Percentiles rank a stretch among this genome's conserved stretches.
phyloP scores from a whole-genome alignment of 495 filamentous ascomycete genomes.

The Xylaria longipes region DNA sequence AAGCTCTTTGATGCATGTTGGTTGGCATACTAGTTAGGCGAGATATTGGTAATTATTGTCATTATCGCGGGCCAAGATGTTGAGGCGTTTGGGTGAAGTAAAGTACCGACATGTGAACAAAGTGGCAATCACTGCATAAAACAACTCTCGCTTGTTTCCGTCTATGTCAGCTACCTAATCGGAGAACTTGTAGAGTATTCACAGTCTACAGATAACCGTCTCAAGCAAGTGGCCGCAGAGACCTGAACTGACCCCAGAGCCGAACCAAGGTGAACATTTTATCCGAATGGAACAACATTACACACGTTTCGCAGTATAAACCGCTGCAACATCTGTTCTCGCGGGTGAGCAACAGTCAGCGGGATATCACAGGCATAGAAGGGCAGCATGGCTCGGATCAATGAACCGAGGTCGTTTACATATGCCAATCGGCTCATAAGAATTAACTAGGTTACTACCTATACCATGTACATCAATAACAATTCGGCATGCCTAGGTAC shows the following conservation, averaged over 20 bases:
- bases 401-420: not conserved
- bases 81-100: not conserved
- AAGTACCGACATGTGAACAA: not conserved
- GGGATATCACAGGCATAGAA: not conserved
- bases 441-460: not conserved
- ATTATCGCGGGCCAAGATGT: not conserved
- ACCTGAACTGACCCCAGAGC: not conserved
- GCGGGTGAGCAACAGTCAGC: not conserved
- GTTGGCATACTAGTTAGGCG: not conserved
- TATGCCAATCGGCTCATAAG: conserved; percentile 7
- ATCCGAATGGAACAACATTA: conserved; percentile 7
- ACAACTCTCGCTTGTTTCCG: not conserved
- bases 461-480: not conserved
- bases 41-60: not conserved
- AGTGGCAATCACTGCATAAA: not conserved
- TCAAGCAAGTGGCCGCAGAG: not conserved
- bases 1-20: not conserved
- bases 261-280: not conserved
- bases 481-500: not conserved
- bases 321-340: not conserved
- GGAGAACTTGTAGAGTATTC: not conserved
- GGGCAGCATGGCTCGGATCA: conserved; percentile 1
- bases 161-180: not conserved
- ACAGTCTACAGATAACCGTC: not conserved
- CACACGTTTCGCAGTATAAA: not conserved